Conservation (phyloP, 495 filamentous ascomycete species). For the Xylaria bambusicola region DNA sequence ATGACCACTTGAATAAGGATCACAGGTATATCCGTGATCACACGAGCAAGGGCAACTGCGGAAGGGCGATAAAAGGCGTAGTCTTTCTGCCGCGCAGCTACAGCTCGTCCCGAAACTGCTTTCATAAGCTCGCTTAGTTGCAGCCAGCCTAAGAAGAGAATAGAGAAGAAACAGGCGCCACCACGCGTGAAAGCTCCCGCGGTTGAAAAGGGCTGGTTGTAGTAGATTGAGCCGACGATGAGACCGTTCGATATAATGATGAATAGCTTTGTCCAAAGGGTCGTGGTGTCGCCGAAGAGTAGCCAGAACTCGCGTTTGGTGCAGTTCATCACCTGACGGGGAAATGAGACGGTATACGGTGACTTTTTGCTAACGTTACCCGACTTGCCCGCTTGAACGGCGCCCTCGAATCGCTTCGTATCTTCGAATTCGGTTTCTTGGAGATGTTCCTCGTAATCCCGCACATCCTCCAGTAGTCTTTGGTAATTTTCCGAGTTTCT, state of each 20-base stretch:
- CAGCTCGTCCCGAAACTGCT: slow-evolving; percentile 44
- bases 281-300: slow-evolving; percentile 68
- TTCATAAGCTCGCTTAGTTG: slow-evolving; percentile 72
- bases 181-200: slow-evolving; percentile 68
- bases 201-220: slow-evolving; percentile 63
- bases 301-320: slow-evolving; percentile 77
- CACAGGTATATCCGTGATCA: slow-evolving; percentile 69
- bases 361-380: slow-evolving; percentile 69
- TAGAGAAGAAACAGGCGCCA: slow-evolving; percentile 71
- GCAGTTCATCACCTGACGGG: slow-evolving; percentile 68
- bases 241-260: slow-evolving; percentile 75
- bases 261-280: slow-evolving; percentile 75
- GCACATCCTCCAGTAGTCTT: slow-evolving; percentile 51
- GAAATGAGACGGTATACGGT: slow-evolving; percentile 69
- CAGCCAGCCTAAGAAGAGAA: slow-evolving; percentile 74
- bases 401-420: slow-evolving; percentile 68
- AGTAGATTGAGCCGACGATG: slow-evolving; percentile 75
- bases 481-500: slow-evolving; percentile 55
- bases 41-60: slow-evolving; percentile 67
- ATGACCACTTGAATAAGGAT: slow-evolving; percentile 63
- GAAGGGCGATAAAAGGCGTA: slow-evolving; percentile 82
- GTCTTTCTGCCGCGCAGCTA: slow-evolving; percentile 40
- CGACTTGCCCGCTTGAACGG: slow-evolving; percentile 67
- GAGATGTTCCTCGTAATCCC: slow-evolving; percentile 46
- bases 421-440: slow-evolving; percentile 55